Conservation (phyloP, 164 flowering plant species). For the Nymphaea thermarum region DNA sequence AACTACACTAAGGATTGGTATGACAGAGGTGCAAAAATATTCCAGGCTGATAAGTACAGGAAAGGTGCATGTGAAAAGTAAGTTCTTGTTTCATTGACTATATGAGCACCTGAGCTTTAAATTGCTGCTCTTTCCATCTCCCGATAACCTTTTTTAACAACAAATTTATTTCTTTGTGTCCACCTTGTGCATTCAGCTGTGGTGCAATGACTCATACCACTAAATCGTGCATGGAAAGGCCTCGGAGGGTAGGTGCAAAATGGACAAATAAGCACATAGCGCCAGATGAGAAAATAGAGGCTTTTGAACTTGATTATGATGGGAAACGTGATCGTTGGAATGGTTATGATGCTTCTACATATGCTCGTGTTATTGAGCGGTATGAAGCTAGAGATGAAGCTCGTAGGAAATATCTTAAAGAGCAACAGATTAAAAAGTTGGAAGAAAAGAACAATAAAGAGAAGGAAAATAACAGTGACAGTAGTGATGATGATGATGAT, state of each 20-base stretch:
- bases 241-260: constrained; percentile 61
- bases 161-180: neutral
- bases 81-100: constrained; percentile 10
- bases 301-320: constrained; percentile 77
- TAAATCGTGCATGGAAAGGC: constrained; percentile 83
- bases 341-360: constrained; percentile 66
- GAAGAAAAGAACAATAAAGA: constrained; percentile 61
- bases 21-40: constrained; percentile 75
- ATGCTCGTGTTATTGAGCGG: constrained; percentile 57
- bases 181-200: constrained; percentile 31
- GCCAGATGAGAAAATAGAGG: constrained; percentile 76
- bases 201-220: constrained; percentile 78
- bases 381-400: constrained; percentile 81
- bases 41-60: constrained; percentile 73
- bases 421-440: constrained; percentile 64
- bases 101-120: too few relatives aligned
- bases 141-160: too few relatives aligned
- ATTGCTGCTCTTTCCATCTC: too few relatives aligned
- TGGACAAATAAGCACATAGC: constrained; percentile 64
- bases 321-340: constrained; percentile 84
- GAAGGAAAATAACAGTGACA: too few relatives aligned
- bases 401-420: constrained; percentile 53
- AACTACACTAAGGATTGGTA: constrained; percentile 83
- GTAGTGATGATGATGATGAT: constrained; percentile 25
- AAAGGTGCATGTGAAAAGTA: constrained; percentile 92